phyloP scores from a whole-genome alignment of 2,329 filamentous ascomycete genomes.

The Pseudogymnoascus sp. region DNA sequence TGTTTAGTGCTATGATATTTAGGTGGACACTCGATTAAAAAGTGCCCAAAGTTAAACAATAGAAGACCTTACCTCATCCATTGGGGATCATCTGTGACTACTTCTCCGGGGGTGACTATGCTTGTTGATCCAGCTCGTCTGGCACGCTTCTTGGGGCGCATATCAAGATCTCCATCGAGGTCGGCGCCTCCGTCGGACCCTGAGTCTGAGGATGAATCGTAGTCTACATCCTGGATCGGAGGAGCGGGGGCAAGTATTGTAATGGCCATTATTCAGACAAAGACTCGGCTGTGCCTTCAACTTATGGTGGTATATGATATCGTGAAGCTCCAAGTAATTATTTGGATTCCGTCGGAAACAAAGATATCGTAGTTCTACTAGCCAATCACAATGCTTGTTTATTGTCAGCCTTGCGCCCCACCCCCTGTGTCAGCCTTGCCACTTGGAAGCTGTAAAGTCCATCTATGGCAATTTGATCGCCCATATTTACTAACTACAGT shows the following conservation, averaged over 20 bases:
- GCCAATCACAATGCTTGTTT: neutral
- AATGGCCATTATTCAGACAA: conserved; percentile 23
- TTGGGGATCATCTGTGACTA: conserved; percentile 84
- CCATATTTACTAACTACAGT: neutral
- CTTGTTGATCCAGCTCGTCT: conserved; percentile 30
- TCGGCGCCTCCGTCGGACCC: conserved; percentile 25
- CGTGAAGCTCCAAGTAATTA: neutral
- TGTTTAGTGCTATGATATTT: neutral
- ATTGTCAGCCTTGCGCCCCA: neutral
- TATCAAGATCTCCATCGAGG: conserved; percentile 30
- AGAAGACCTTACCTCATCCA: conserved; percentile 69
- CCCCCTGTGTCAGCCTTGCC: neutral
- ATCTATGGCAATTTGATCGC: neutral
- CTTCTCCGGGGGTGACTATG: conserved; percentile 81
- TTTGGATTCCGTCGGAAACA: neutral
- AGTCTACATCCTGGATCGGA: conserved; percentile 14
- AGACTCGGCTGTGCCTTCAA: neutral
- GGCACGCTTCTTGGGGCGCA: conserved; percentile 35
- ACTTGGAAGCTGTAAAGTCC: neutral
- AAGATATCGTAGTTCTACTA: neutral
- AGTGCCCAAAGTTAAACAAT: neutral
- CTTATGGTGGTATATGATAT: neutral
- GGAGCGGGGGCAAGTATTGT: conserved; percentile 27
- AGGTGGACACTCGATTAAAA: neutral
- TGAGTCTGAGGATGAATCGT: conserved; percentile 17